A percentile compares a stretch with the other conserved stretches of the same genome.
These are phyloP conservation scores for Blastobotrys serpentis DNA, from an alignment of 1,139 yeast genomes.

Conservation along the genomic window DNA sequence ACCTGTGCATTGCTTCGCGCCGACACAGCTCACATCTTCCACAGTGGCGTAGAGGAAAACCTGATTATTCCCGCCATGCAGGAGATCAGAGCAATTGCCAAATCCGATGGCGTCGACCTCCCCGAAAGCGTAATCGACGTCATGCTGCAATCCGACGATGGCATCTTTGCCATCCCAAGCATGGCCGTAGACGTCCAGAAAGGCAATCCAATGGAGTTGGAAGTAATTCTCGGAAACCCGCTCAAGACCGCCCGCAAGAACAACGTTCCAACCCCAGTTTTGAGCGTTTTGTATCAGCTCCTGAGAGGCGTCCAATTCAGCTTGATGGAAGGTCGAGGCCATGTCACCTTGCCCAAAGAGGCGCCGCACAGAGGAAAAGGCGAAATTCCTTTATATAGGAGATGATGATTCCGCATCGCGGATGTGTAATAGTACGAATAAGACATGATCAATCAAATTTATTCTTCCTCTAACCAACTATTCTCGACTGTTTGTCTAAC, in stretches of 20 bases:
- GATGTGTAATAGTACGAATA: neutral
- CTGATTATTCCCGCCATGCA: constrained; percentile 57
- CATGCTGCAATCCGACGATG: constrained; percentile 61
- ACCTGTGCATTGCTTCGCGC: constrained; percentile 55
- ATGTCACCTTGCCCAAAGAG: constrained; percentile 45
- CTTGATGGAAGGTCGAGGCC: constrained; percentile 54
- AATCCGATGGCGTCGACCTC: constrained; percentile 55
- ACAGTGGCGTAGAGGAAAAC: constrained; percentile 49
- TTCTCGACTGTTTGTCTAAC: constrained; percentile 90
- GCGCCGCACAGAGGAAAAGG: constrained; percentile 21
- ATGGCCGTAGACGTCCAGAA: constrained; percentile 72
- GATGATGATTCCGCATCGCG: neutral
- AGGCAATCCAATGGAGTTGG: constrained; percentile 68
- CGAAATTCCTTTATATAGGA: neutral
- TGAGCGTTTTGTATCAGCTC: constrained; percentile 56
- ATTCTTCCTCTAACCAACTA: constrained; percentile 37
- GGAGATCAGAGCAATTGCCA: constrained; percentile 62
- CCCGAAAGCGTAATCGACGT: constrained; percentile 47
- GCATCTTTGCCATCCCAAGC: constrained; percentile 65
- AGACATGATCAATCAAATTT: neutral
- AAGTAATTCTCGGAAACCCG: constrained; percentile 71
- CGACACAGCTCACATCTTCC: constrained; percentile 60
- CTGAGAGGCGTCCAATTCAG: constrained; percentile 60
- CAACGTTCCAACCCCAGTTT: constrained; percentile 57
- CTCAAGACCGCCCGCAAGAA: constrained; percentile 56